phyloP scores from a whole-genome alignment of 768 basidiomycete species.

The Tubosaeta sp. region DNA sequence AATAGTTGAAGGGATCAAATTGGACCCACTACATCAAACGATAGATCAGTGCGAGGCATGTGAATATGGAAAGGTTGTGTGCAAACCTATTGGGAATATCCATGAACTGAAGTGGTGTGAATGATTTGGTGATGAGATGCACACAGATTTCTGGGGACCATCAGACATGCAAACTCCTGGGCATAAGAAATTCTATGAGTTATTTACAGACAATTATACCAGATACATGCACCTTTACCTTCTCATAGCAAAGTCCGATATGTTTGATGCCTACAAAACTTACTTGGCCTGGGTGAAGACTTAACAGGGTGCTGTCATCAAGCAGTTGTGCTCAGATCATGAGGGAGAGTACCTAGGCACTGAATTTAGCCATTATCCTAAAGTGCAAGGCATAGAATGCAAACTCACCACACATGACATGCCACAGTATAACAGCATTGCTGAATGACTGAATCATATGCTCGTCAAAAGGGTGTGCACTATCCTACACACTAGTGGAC shows the following conservation, averaged over 20 bases:
- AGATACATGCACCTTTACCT: constrained; percentile 1
- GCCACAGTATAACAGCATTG: not conserved
- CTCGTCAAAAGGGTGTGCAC: not conserved
- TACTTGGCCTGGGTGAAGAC: constrained; percentile 1
- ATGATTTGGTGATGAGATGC: constrained; percentile 8
- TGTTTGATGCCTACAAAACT: constrained; percentile 1
- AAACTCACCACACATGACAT: constrained; percentile 1
- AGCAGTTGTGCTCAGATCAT: constrained; percentile 2
- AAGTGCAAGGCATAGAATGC: not conserved
- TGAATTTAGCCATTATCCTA: not conserved
- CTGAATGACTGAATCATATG: not conserved
- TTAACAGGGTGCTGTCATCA: not conserved
- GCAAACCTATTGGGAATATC: constrained; percentile 6
- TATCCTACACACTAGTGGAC: not conserved
- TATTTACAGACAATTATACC: constrained; percentile 9
- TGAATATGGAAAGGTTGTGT: constrained; percentile 5
- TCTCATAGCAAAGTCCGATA: constrained; percentile 1
- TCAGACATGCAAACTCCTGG: not conserved
- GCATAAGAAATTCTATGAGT: constrained; percentile 3
- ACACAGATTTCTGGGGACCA: constrained; percentile 8
- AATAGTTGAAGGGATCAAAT: constrained; percentile 1
- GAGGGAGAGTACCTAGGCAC: constrained; percentile 31
- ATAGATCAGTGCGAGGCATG: constrained; percentile 12
- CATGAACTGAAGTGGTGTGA: not conserved
- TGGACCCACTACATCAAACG: not conserved